phyloP scores from a whole-genome alignment of 163 green algal species.

The Trebouxia gelatinosa region DNA sequence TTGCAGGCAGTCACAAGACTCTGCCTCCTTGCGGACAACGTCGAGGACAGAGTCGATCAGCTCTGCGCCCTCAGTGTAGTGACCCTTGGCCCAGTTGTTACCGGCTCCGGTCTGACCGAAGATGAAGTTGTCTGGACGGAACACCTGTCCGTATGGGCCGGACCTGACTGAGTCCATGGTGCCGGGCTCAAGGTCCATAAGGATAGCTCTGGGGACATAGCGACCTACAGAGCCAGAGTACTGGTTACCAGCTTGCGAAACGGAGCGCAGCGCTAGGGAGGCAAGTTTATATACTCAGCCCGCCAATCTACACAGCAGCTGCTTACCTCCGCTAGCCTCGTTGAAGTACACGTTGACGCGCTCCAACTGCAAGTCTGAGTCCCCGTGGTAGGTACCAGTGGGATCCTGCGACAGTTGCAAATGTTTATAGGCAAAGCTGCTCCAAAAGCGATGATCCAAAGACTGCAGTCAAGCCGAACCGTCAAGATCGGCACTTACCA shows the following conservation, averaged over 20 bases:
- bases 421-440: too few relatives aligned
- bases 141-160: conserved; percentile 93
- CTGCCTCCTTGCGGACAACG: conserved; percentile 96
- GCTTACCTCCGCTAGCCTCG: conserved; percentile 81
- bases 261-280: background rate
- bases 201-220: conserved; percentile 88
- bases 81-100: conserved; percentile 99
- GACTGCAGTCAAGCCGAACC: too few relatives aligned
- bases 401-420: conserved; percentile 69
- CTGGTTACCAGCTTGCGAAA: conserved; percentile 40
- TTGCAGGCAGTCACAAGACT: conserved; percentile 93
- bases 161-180: conserved; percentile 97
- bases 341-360: conserved; percentile 99
- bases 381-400: conserved; percentile 88
- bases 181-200: conserved; percentile 94
- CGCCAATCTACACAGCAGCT: conserved; percentile 11
- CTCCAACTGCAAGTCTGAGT: conserved; percentile 96
- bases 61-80: conserved; percentile 99
- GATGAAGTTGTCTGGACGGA: conserved; percentile 97
- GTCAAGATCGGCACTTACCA: conserved; percentile 46
- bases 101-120: conserved; percentile 95
- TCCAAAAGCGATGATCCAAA: conserved; percentile 37
- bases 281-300: conserved; percentile 2
- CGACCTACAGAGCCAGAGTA: conserved; percentile 56
- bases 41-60: conserved; percentile 97